These are phyloP conservation scores for Alternaria longipes DNA, from an alignment of 2,329 filamentous ascomycete species.

Conservation along the genomic window DNA sequence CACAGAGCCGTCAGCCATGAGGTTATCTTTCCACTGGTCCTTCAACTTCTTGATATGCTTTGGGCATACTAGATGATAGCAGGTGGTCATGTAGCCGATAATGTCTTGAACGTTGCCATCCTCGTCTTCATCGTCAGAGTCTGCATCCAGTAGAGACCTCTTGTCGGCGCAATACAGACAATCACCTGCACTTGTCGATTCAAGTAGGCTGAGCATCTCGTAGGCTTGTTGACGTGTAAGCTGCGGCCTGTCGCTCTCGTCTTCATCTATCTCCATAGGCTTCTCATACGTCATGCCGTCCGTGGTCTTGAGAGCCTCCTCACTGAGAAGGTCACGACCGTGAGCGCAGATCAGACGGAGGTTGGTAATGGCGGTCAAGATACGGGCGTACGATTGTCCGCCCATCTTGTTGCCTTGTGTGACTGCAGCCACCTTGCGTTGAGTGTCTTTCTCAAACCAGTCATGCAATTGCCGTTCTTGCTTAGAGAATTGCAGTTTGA, in stretches of 20 bases:
- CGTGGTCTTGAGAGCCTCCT: constrained; percentile 81
- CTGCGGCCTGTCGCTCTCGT: constrained; percentile 68
- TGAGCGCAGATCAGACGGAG: constrained; percentile 92
- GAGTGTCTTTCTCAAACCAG: constrained; percentile 82
- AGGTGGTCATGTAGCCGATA: constrained; percentile 83
- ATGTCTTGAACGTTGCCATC: constrained; percentile 64
- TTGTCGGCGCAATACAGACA: constrained; percentile 75
- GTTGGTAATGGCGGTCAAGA: constrained; percentile 88
- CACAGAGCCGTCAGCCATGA: constrained; percentile 57
- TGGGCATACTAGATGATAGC: constrained; percentile 85
- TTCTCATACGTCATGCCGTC: constrained; percentile 84
- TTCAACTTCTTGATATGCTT: constrained; percentile 72
- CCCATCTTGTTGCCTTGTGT: constrained; percentile 72
- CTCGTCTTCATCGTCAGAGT: constrained; percentile 53
- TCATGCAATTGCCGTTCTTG: constrained; percentile 83
- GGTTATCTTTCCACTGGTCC: constrained; percentile 59
- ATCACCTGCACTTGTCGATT: constrained; percentile 78
- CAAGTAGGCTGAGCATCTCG: constrained; percentile 84
- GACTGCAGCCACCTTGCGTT: constrained; percentile 80
- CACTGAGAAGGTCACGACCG: constrained; percentile 87
- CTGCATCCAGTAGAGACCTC: constrained; percentile 55
- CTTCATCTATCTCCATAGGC: constrained; percentile 88
- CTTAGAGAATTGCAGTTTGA: constrained; percentile 77
- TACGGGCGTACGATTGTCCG: constrained; percentile 91
- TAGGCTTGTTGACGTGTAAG: constrained; percentile 79